Base-by-base conservation (phyloP, 768 basidiomycete species). In the Boletales sp. region DNA sequence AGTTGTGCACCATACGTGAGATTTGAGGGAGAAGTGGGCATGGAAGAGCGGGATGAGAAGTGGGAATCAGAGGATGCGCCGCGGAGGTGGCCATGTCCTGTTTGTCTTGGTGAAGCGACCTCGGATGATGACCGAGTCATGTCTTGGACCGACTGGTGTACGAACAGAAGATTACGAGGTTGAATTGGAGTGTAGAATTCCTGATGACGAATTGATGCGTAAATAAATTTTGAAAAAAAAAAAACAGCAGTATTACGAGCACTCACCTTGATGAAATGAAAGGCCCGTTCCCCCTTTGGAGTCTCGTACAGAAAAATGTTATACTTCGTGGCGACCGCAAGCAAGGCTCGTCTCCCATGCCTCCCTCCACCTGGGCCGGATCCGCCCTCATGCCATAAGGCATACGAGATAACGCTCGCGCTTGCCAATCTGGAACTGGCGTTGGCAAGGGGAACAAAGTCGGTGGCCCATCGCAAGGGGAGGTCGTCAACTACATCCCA, bases 381-480 rank as follows among this genome's bases (percentile, higher is more conserved):
- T 62, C 44, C 74, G 3, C 83, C 81, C 31, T 86, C 80, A 33
- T 72, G 74, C 83, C 83, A 89, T 4, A 90, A 68, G 9, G 86
- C 80, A 62, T 86, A 93, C 5, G 78, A 82, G 19, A 81, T 58
- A 13, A 89, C 82, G 3, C 81, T 78, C 2, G 74, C 58, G 49
- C 76, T 79, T 25, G 74, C 69, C 39, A 91, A 68, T 40, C 87
- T 75, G 21, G 88, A 87, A 3, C 85, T 81, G 21, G 77, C 66
- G 2, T 78, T 68, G 5, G 87, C 87, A n/a, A 93, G 76, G 0
- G 87, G 83, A 2, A 89, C 86, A 61, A 80, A 92, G 64, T 93
- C 90, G 0, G 85, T 86, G n/a, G 89, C 87, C 90, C 90, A 93
- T 31, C 87, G 79, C 40, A 91, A 59, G 2, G 88, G 86, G 9